Conservation (phyloP, 2,329 filamentous ascomycete species). For the Coleophoma cylindrospora region DNA sequence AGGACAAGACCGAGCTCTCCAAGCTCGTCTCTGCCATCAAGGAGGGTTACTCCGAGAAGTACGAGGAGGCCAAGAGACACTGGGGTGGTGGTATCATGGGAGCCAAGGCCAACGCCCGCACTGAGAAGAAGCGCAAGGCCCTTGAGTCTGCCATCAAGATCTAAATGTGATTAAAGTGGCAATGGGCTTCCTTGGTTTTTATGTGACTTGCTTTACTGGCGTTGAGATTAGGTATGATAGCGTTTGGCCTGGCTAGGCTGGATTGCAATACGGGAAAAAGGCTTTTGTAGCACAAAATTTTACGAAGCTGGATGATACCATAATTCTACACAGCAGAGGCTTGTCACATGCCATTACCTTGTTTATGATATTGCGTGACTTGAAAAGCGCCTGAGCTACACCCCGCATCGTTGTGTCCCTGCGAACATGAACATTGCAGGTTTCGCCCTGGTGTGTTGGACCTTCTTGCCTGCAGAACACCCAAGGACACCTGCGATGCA, state of each 20-base stretch:
- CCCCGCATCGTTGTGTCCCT: too few species aligned
- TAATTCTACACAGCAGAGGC: slow-evolving; percentile 8
- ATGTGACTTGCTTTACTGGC: slow-evolving; percentile 15
- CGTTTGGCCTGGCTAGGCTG: slow-evolving; percentile 21
- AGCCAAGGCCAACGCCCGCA: slow-evolving; percentile 76
- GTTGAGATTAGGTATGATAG: slow-evolving; percentile 25
- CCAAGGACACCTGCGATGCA: too few species aligned
- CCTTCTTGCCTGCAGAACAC: too few species aligned
- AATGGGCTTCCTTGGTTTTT: slow-evolving; percentile 10
- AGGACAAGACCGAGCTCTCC: slow-evolving; percentile 97
- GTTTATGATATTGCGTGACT: neutral
- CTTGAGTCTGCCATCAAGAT: slow-evolving; percentile 96
- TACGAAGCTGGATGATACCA: slow-evolving; percentile 28
- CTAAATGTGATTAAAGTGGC: slow-evolving; percentile 44
- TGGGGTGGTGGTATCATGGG: slow-evolving; percentile 99
- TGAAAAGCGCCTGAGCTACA: too few species aligned
- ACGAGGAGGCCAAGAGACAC: slow-evolving; percentile 83
- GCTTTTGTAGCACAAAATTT: slow-evolving; percentile 17
- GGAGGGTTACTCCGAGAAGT: slow-evolving; percentile 96
- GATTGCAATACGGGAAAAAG: slow-evolving; percentile 4
- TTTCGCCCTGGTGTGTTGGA: neutral
- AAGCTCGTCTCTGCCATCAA: slow-evolving; percentile 96
- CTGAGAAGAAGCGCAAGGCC: slow-evolving; percentile 73
- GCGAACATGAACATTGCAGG: neutral
- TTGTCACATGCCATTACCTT: slow-evolving; percentile 3